A percentile compares a stretch with the other conserved stretches of the same genome.
phyloP scores from a whole-genome alignment of 1,284 basidiomycete species.

The Hymenochaete sp. region DNA sequence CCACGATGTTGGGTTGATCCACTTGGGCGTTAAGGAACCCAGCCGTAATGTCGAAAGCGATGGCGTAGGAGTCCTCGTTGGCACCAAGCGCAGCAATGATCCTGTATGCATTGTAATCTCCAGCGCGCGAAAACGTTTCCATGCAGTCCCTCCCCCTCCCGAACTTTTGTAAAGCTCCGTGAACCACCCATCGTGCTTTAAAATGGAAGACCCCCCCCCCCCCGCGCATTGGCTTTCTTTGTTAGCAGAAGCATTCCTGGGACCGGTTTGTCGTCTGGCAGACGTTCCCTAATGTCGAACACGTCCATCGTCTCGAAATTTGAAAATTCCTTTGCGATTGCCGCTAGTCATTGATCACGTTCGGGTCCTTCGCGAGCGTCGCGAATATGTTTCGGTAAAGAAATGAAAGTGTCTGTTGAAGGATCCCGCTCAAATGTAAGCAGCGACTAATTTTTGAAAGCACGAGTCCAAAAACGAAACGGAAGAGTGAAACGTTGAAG shows the following conservation, averaged over 20 bases:
- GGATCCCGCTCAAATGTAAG: too few relatives aligned
- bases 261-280: not conserved
- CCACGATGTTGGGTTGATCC: slow-evolving; percentile 22
- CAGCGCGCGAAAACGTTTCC: not conserved
- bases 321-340: not conserved
- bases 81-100: not conserved
- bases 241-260: slow-evolving; percentile 6
- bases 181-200: slow-evolving; percentile 1
- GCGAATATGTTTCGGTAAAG: not conserved
- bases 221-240: not conserved
- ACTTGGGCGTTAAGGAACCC: slow-evolving; percentile 20
- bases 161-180: not conserved
- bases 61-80: slow-evolving; percentile 21
- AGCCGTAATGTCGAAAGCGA: slow-evolving; percentile 25
- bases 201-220: not conserved
- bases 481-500: too few relatives aligned
- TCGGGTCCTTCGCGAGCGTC: not conserved
- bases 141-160: slow-evolving; percentile 1
- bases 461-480: too few relatives aligned
- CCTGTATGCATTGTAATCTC: not conserved
- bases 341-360: not conserved
- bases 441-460: too few relatives aligned
- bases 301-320: slow-evolving; percentile 2
- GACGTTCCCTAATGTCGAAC: not conserved
- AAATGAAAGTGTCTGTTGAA: too few relatives aligned